Base-by-base conservation (phyloP, 352 stramenopile species). In the Pythium monospermum region DNA sequence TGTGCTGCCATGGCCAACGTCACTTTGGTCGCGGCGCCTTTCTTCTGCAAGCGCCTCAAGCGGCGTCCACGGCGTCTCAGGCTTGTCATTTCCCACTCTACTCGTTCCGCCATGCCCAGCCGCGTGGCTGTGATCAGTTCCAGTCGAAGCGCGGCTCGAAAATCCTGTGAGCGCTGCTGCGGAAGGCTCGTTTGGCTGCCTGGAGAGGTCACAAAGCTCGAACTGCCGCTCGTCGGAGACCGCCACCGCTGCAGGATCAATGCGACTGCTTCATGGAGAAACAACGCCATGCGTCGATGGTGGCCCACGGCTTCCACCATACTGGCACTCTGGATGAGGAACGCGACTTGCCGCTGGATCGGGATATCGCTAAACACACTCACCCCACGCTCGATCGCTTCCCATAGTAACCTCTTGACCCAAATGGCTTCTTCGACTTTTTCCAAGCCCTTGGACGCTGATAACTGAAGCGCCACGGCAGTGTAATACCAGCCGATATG, bases 401-500 rank as follows among this genome's bases (percentile, higher is more conserved):
- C 83, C 68, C 73, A 85, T 4, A 90, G 52, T 36, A 94, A 48
- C 0, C 72, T 73, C 55, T 91, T 91, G 27, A 70, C 35, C 83
- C 83, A 94, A 6, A 82, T 54, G 16, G 52, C 70, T 57, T 91
- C 81, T 12, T 66, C 55, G 7, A 73, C 48, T 26, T 69, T 85
- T 6, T 78, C 68, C 36, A 57, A 6, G 46, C 28, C 21, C 44
- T 50, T 18, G 33, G 33, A 25, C 57, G 52, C n/a, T 1, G 56
- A 57, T 21, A 73, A 44, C 30, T 73, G 58, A 6, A 63, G 50
- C 0, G 63, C 68, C n/a, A 89, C 68, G 2, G 57, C 46, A 4
- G 77, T 70, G 44, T 90, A 92, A 36, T 91, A 90, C 66, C 71
- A 85, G 2, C 71, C 83, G 6, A 90, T 47, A 37, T 84, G 77